Percentiles rank a stretch among this genome's conserved stretches.
These are phyloP conservation scores for Candida michaelii DNA, from an alignment of 805 yeast species.

Conservation along the genomic window DNA sequence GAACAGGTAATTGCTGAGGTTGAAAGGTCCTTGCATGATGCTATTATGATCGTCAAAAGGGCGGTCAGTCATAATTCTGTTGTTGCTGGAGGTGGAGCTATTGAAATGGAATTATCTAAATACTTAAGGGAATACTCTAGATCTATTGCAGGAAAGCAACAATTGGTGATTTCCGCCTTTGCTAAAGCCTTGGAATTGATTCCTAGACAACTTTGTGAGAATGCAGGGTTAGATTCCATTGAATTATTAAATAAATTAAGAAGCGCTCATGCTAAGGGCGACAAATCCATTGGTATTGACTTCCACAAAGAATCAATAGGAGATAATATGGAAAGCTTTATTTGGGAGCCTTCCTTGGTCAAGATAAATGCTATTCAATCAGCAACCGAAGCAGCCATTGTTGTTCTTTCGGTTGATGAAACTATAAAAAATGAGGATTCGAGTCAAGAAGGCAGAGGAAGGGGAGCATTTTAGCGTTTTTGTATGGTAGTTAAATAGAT, in stretches of 20 bases:
- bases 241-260: constrained; percentile 87
- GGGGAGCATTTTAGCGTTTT: constrained; percentile 47
- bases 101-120: constrained; percentile 94
- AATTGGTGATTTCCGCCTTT: constrained; percentile 84
- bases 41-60: constrained; percentile 96
- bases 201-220: constrained; percentile 96
- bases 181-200: constrained; percentile 94
- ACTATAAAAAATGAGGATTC: constrained; percentile 72
- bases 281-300: constrained; percentile 89
- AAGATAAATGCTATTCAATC: constrained; percentile 91
- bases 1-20: constrained; percentile 98
- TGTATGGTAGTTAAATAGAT: too few relatives aligned
- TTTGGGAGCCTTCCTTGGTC: constrained; percentile 98
- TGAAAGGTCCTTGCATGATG: constrained; percentile 92
- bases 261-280: constrained; percentile 93
- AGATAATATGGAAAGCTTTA: constrained; percentile 79
- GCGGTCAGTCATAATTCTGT: constrained; percentile 82
- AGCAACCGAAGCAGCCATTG: constrained; percentile 95
- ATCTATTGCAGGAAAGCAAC: constrained; percentile 93
- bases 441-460: constrained; percentile 44
- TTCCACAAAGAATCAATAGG: constrained; percentile 81
- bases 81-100: constrained; percentile 99
- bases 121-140: constrained; percentile 83
- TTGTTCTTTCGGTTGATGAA: constrained; percentile 94
- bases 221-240: constrained; percentile 98